Evolutionary conservation across 2,329 filamentous ascomycete genomes (phyloP), one percentile per base, ranked within the genome.

Genomic region (Podosphaera aphanis): DNA sequence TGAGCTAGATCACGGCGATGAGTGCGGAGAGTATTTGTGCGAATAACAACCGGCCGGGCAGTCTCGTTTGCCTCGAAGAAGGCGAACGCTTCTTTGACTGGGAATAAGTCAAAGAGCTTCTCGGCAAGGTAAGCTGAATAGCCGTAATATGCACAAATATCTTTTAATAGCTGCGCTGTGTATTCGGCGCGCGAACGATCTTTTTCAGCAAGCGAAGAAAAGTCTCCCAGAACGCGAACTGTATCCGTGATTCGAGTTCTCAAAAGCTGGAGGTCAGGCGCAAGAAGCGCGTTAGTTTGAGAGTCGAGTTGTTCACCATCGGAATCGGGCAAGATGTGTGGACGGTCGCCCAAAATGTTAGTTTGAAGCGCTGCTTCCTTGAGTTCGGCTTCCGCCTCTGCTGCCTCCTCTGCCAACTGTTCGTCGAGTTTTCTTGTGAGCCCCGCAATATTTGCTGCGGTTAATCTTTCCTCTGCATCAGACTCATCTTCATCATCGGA

Each of bases 31-130:
- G 88, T 98, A 64, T 98, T 98, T 51, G 90, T 95, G 58, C 90
- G 79, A 60, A 98, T 92, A 52, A 98, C 90, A 48, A 98, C 78
- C 3, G 90, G 90, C 44, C 90, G 77, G 13, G 85, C 76, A 23
- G 83, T 85, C 65, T 98, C 90, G 75, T 98, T 98, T 56, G 88
- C 88, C 65, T 98, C 90, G 66, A 98, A 95, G 65, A 98, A 98
- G 46, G 86, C 86, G 55, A 95, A 92, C 0, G 90, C 90, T 65
- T 98, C 90, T 55, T 80, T 78, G 0, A 90, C 83, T 1, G 85
- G 77, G 65, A 98, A 95, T 5, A 98, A 75, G 58, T 80, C 79
- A 66, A 86, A 85, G 15, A 98, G 76, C 69, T 95, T 98, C 63
- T 93, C 83, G 3, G 86, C 90, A n/a, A 98, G 71, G 64, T 80